A percentile compares a stretch with the other conserved stretches of the same genome.
Evolutionary conservation across 129 eudicot genomes (phyloP).

Genomic region (Chrysanthemum makinoi): DNA sequence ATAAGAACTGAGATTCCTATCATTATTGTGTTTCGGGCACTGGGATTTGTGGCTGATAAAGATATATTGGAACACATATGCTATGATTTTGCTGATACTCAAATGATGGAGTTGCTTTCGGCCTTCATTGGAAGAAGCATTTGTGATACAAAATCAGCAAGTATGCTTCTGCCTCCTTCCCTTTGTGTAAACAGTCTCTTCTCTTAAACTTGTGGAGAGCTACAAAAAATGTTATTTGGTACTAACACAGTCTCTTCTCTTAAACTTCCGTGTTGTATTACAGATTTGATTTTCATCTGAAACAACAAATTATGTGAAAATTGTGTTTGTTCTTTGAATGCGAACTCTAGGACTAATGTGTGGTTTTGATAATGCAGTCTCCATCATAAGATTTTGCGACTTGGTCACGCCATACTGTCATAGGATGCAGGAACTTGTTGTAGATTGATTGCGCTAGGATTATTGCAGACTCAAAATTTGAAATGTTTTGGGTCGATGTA

Average conservation of each 20-base stretch:
- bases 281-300: background rate
- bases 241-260: conserved; percentile 10
- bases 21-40: too few species aligned
- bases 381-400: conserved; percentile 1
- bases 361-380: conserved; percentile 29
- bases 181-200: too few species aligned
- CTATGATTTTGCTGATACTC: too few species aligned
- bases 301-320: background rate
- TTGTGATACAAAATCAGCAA: too few species aligned
- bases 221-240: conserved; percentile 73
- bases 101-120: too few species aligned
- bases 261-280: background rate
- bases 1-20: too few species aligned
- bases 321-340: background rate
- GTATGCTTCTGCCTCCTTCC: too few species aligned
- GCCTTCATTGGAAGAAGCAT: too few species aligned
- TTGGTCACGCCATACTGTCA: background rate
- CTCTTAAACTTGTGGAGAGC: conserved; percentile 47
- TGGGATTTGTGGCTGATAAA: too few species aligned
- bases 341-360: background rate
- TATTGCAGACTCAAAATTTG: background rate
- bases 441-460: background rate
- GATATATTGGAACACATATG: too few species aligned
- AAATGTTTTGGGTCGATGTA: background rate
- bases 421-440: conserved; percentile 25